Base-by-base conservation (phyloP, 2,329 filamentous ascomycete species). In the Rosellinia necatrix region DNA sequence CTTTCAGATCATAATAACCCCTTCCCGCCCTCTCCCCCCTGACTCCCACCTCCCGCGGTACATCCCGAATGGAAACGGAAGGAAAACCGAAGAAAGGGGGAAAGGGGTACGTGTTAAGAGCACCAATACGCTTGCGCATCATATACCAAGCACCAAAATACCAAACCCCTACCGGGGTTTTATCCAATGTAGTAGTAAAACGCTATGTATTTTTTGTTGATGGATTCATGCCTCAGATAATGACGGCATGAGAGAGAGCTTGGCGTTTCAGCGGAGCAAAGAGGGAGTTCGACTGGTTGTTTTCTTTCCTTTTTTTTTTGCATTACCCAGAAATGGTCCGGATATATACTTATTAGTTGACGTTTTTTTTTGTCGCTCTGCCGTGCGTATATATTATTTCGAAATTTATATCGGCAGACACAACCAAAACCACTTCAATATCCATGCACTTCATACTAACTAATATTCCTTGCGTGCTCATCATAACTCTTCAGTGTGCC, bases 201-300 rank as follows among this genome's bases (percentile, higher is more conserved):
- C 32, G 30, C 37, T 38, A 25, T 46, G 46, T 60, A 58, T 55
- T 50, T 40, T n/a, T n/a, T n/a, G n/a, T n/a, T 52, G 41, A 56
- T 30, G 55, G 29, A 35, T 46, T 30, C 4, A 15, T 27, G 35
- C 44, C 35, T 44, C 25, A 43, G 21, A 41, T 49, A 25, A 49
- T 48, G 52, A 32, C n/a, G 37, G 59, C 49, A 34, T 53, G 40
- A 43, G 38, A 50, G 49, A 55, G n/a, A 7, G 32, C 25, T 53
- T 44, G 59, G 59, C 53, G 59, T 57, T 59, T 42, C 34, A 46
- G 37, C 53, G 58, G 58, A 57, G 57, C 53, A 56, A 48, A 44
- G 44, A 48, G 54, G 59, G 59, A 50, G 59, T 61, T 57, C 15
- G 24, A 30, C 24, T 42, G 35, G 21, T 3, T 13, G 1, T 27